phyloP scores from a whole-genome alignment of 192 early-diverging fungal species.

The Obelidium mucronatum region DNA sequence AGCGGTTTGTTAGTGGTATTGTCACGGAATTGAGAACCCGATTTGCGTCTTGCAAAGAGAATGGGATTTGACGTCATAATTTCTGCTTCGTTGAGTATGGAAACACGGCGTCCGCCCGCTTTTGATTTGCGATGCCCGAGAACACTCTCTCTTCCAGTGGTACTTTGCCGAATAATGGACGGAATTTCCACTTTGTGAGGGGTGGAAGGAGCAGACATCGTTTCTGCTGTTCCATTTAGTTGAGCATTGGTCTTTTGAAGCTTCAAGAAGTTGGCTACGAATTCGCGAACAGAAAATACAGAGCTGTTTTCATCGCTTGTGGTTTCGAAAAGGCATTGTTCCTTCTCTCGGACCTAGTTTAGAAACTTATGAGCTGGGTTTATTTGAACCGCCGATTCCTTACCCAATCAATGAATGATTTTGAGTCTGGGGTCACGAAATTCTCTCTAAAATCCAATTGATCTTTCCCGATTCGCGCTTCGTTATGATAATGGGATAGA shows the following conservation, averaged over 20 bases:
- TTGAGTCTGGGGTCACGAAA: constrained; percentile 23
- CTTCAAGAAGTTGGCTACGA: constrained; percentile 10
- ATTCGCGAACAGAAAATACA: constrained; percentile 22
- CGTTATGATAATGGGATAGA: constrained; percentile 13
- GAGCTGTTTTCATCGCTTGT: background rate
- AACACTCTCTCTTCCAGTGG: no score
- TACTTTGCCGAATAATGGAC: no score
- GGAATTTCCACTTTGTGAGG: background rate
- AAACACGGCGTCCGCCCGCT: background rate
- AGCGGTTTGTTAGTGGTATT: background rate
- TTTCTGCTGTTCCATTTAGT: background rate
- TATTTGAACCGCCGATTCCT: no score
- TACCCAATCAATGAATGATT: constrained; percentile 33
- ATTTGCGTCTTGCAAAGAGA: background rate
- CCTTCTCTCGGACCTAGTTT: constrained; percentile 22
- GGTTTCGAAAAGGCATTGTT: background rate
- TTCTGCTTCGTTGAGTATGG: background rate
- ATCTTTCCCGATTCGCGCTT: constrained; percentile 24
- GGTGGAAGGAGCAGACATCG: background rate
- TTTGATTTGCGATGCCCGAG: background rate
- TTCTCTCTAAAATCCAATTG: constrained; percentile 13
- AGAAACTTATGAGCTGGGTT: background rate
- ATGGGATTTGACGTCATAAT: background rate
- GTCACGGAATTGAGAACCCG: background rate
- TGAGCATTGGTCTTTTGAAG: background rate